phyloP scores from a whole-genome alignment of 108 stramenopile genomes.

The Craspedostauros australis region DNA sequence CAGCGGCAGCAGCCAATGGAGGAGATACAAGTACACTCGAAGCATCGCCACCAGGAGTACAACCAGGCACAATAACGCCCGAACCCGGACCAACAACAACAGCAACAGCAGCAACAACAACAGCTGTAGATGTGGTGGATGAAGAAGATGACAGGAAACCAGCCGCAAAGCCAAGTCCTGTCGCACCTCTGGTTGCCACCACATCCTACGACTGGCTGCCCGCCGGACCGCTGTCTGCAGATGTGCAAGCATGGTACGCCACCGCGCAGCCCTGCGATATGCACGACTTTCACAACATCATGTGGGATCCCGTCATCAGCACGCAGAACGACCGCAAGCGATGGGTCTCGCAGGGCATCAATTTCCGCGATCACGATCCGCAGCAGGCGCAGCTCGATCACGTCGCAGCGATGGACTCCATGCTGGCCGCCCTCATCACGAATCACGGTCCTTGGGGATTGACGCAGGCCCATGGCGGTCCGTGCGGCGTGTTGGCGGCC shows the following conservation, averaged over 20 bases:
- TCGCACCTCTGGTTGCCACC: neutral
- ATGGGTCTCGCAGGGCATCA: conserved; percentile 55
- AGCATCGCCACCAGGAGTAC: no score
- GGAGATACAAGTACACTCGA: no score
- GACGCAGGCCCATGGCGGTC: conserved; percentile 80
- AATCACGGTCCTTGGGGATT: conserved; percentile 56
- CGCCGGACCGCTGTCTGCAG: neutral
- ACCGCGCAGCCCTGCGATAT: conserved; percentile 14
- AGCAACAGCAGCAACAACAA: neutral
- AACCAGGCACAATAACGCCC: no score
- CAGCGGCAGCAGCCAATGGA: neutral
- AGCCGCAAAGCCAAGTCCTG: neutral
- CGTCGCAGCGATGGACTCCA: neutral
- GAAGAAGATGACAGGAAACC: neutral
- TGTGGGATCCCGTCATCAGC: conserved; percentile 52
- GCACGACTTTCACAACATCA: conserved; percentile 23
- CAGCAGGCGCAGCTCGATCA: no score
- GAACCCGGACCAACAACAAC: neutral
- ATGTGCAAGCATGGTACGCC: neutral
- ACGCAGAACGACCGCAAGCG: conserved; percentile 56
- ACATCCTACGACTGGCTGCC: neutral
- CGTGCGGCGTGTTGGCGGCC: conserved; percentile 83
- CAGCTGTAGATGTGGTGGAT: neutral
- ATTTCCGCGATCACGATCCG: conserved; percentile 9
- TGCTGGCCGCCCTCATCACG: conserved; percentile 21